Base-by-base conservation (phyloP, 202 grass and related monocot genomes). In the Brachypodium distachyon region DNA sequence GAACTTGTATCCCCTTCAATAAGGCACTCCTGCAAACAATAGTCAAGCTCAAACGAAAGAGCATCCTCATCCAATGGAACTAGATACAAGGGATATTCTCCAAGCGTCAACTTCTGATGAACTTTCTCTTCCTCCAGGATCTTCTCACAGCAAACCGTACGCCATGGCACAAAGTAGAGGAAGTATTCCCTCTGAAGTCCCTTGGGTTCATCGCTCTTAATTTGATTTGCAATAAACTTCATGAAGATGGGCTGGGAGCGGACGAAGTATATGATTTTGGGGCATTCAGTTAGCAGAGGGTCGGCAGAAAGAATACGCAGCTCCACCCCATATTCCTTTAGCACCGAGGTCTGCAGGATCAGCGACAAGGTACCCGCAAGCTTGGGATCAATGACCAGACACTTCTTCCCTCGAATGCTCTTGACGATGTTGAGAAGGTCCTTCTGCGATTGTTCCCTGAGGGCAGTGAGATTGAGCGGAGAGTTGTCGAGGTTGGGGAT, bases 1-100 rank as follows among this genome's bases (percentile, higher is more conserved):
- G 95, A 98, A 85, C 91, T 98, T 55, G 87, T 90, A 77, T 98
- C 95, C 27, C 95, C 95, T 72, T 92, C 85, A 78, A 98, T 84
- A 78, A 88, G 73, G 43, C 87, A 92, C 67, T 94, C 95, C 95
- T 94, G 90, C 71, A 93, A 81, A 58, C 84, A 84, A 78, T 91
- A 64, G 13, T 97, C 94, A 50, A 97, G 91, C 87, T 94, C 95
- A 75, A 98, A 92, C 67, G 91, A 98, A 56, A 98, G 32, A 37
- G 94, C 87, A 83, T 98, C 95, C 26, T 98, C 95, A 83, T 98
- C 95, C 70, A 98, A 67, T n/a, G 85, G 89, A 62, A 98, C 70
- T 42, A 94, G 76, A 75, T 98, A 98, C 40, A 98, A 87, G 4
- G 95, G 95, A 46, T 86, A 98, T 78, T 98, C 91, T 77, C 91